phyloP scores from a whole-genome alignment of 345 rosid species.

The Melaleuca alternifolia region DNA sequence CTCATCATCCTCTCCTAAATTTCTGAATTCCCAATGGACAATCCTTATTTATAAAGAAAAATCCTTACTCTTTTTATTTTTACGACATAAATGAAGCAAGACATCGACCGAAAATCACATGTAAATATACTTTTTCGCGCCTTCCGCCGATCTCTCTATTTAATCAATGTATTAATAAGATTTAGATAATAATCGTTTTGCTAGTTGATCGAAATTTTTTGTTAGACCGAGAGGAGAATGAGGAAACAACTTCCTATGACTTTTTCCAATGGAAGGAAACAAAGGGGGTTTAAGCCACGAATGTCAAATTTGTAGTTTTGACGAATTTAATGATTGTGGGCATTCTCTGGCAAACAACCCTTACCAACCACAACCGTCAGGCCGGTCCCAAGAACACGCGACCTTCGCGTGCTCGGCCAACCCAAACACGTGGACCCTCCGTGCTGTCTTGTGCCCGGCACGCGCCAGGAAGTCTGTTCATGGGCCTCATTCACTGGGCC shows the following conservation, averaged over 20 bases:
- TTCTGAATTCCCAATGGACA: background rate
- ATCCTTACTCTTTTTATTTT: no score
- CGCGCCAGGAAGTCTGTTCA: background rate
- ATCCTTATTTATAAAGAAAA: background rate
- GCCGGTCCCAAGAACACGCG: background rate
- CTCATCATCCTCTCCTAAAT: background rate
- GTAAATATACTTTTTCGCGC: background rate
- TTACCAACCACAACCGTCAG: background rate
- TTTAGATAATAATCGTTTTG: no score
- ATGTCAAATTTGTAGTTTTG: background rate
- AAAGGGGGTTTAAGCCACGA: background rate
- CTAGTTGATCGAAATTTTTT: background rate
- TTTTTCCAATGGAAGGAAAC: background rate
- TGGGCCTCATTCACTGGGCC: background rate
- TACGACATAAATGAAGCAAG: no score
- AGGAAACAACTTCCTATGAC: background rate
- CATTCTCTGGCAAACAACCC: background rate
- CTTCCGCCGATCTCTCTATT: background rate
- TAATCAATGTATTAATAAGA: background rate
- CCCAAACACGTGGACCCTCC: background rate
- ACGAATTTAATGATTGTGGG: background rate
- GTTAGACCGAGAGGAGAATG: background rate
- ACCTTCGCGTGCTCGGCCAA: background rate
- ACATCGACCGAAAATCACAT: background rate
- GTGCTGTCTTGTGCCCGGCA: background rate